Evolutionary conservation across 305 asterid genomes (phyloP).

Genomic region (Solanum chacoense): DNA sequence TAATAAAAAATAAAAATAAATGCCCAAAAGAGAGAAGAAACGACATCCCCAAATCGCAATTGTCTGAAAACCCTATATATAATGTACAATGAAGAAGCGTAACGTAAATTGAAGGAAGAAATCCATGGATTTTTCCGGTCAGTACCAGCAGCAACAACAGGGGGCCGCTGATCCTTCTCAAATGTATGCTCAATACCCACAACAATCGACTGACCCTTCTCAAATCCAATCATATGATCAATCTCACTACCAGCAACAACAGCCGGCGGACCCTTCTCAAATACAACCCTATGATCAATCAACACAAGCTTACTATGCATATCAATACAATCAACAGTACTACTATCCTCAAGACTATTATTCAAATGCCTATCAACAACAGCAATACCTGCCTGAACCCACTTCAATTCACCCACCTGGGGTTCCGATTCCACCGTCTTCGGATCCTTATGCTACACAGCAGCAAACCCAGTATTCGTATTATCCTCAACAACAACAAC

Average conservation of each 20-base stretch:
- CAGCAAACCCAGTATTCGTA: neutral
- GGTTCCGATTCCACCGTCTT: neutral
- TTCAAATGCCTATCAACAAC: conserved; percentile 6
- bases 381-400: neutral
- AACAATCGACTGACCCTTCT: neutral
- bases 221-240: neutral
- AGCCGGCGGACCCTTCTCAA: conserved; percentile 12
- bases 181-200: neutral
- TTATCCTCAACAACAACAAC: neutral
- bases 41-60: neutral
- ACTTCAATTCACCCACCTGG: conserved; percentile 11
- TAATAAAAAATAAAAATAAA: no score
- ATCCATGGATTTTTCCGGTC: neutral
- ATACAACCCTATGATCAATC: conserved; percentile 13
- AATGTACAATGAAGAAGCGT: neutral
- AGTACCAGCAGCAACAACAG: neutral
- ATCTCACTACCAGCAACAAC: neutral
- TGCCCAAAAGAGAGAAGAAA: neutral
- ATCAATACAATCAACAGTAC: neutral
- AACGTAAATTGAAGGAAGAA: neutral
- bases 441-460: neutral
- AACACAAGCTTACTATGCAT: conserved; percentile 18
- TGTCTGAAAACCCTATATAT: neutral
- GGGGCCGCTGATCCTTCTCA: neutral
- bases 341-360: neutral